These are phyloP conservation scores for Mycena sanguinolenta DNA, from an alignment of 768 basidiomycete genomes.

Conservation along the genomic window DNA sequence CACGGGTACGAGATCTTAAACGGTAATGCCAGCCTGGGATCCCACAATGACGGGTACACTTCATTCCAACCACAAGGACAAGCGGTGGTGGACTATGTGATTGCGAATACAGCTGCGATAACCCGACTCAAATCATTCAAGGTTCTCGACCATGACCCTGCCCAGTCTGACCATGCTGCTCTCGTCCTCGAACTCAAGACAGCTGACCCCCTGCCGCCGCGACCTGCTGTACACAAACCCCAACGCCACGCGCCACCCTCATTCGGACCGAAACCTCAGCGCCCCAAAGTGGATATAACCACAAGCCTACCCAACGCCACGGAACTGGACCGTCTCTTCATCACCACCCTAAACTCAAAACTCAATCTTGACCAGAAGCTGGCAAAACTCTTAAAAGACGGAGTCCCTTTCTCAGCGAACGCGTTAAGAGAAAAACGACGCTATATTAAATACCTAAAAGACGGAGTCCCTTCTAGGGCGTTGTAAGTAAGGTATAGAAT, in stretches of 20 bases:
- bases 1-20: not conserved
- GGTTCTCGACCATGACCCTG: not conserved
- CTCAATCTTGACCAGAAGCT: not conserved
- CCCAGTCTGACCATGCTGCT: not conserved
- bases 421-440: too few species aligned
- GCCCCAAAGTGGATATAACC: not conserved
- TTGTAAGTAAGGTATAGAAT: too few species aligned
- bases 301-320: not conserved
- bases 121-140: not conserved
- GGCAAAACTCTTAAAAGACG: not conserved
- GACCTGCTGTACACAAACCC: not conserved
- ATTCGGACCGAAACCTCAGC: not conserved
- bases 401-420: too few species aligned
- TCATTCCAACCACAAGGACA: conserved; percentile 1
- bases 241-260: not conserved
- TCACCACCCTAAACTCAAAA: not conserved
- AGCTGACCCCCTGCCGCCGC: not conserved
- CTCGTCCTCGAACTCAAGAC: not conserved
- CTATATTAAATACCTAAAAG: too few species aligned
- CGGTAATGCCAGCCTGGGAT: not conserved
- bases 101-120: not conserved
- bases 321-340: not conserved
- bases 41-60: not conserved
- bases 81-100: not conserved
- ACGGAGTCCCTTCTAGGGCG: too few species aligned